A percentile compares a stretch with the other conserved stretches of the same genome.
These are phyloP conservation scores for Aotearoamyces nothofagi DNA, from an alignment of 2,329 filamentous ascomycete species.

Conservation along the genomic window DNA sequence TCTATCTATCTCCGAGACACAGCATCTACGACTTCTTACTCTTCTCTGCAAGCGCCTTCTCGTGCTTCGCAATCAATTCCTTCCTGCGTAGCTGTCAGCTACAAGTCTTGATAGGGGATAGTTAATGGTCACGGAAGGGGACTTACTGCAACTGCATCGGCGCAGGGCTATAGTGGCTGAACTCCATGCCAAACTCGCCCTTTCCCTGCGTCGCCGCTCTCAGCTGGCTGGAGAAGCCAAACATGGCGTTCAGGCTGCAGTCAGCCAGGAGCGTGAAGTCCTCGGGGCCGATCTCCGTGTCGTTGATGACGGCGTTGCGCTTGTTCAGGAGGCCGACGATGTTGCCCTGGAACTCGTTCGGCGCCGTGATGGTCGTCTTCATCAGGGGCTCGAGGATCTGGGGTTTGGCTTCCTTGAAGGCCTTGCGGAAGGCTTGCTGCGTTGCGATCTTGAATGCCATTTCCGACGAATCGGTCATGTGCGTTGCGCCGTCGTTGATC, in stretches of 20 bases:
- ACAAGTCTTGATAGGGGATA: background rate
- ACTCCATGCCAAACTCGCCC: conserved; percentile 98
- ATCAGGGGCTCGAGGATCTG: conserved; percentile 89
- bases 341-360: conserved; percentile 94
- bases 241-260: conserved; percentile 93
- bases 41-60: no score
- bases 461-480: conserved; percentile 96
- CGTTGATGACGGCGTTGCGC: conserved; percentile 84
- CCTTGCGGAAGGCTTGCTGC: conserved; percentile 91
- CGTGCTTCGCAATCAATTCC: conserved; percentile 51
- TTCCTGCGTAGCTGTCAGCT: conserved; percentile 25
- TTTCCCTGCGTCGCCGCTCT: conserved; percentile 93
- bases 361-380: conserved; percentile 95
- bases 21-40: no score
- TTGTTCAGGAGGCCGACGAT: conserved; percentile 94
- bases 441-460: conserved; percentile 90
- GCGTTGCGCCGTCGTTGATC: conserved; percentile 89
- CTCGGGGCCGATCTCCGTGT: conserved; percentile 85
- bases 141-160: conserved; percentile 79
- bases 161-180: conserved; percentile 84
- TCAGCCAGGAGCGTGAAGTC: conserved; percentile 89
- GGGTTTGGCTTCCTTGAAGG: conserved; percentile 67
- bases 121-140: background rate
- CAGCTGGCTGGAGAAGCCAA: conserved; percentile 85
- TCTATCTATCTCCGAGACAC: no score